Evolutionary conservation across 2,329 filamentous ascomycete species (phyloP), one percentile per base, ranked within the genome.

Genomic region (Aspergillus persii): DNA sequence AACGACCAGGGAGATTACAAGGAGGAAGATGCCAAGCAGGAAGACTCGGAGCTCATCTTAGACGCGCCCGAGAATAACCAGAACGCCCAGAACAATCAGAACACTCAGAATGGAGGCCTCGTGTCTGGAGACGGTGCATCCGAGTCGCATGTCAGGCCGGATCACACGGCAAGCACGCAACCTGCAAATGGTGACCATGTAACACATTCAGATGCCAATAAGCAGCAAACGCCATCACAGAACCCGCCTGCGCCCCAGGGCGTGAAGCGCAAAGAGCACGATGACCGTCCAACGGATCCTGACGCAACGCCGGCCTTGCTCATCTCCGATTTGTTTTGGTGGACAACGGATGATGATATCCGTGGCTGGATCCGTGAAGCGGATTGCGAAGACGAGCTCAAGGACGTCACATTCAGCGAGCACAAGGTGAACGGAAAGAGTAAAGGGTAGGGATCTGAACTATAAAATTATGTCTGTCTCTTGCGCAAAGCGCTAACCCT

Each of bases 381-480:
- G n/a, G 85, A 84, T 2, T 91, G 87, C 66, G 95, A 98, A 74
- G 84, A 88, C 50, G 91, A 96, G 69, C 79, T 98, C 18, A 92
- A 91, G 69, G 95, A 98, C 61, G 86, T 99, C 54, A 96, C 93
- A 0, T 99, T 98, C 75, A 97, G 92, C 69, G 95, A 99, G 75
- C 95, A 98, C 77, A 99, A 99, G 74, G 93, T 98, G 51, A 99
- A 99, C 67, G 95, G 95, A 67, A 99, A 99, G 80, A 96, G 92
- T 78, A 97, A 98, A 80, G 94, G 95, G 93, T 96, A 83, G n/a
- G 18, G n/a, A 36, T 36, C 29, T 31, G 11, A 36, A 44, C 3
- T 15, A 53, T 36, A 27, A 18, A 18, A 23, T 1, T 4, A 8
- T 54, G 31, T 54, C 33, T 2, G 2, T 36, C 29, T 48, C 46